Evolutionary conservation across 768 basidiomycete genomes (phyloP), one percentile per base, ranked within the genome.

Genomic region (Phaeotremella fagi): DNA sequence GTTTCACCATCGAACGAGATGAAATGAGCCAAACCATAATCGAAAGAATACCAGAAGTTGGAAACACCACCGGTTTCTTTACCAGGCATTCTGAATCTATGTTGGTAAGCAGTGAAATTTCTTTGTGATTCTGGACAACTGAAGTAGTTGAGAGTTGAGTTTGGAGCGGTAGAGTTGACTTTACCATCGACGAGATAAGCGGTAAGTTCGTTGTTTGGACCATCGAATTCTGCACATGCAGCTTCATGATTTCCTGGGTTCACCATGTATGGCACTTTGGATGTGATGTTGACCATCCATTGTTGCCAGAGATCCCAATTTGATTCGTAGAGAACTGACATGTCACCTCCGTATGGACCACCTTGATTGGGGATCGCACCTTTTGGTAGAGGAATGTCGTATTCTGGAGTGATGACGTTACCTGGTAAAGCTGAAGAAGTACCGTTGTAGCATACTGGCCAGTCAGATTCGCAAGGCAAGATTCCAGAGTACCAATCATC

Each of bases 181-280:
- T 45, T n/a, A 26, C 43, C 50, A 22, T 52, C 16, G 36, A 45
- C 47, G 48, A 43, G 37, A 3, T 33, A 45, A 33, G 48, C 42
- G 9, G 48, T 37, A 29, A 55, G 48, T 38, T 48, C 47, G 38
- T 54, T 54, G 46, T 48, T 48, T n/a, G 45, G 53, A 15, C 53
- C 53, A 38, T 54, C 53, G 41, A 54, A 54, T 37, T 54, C 53
- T 29, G 47, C 47, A 29, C 53, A 54, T 12, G 57, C 53, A 15
- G 58, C 65, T 48, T 72, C 70, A 54, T 72, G 70, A 37, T 72
- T 72, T 7, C 70, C 70, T 0, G 64, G 59, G 1, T 28, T 26
- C 16, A 71, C 57, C 64, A 70, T 66, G 54, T 64, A 66, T 12
- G 68, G 63, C 16, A 58, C 48, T 16, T 46, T 22, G 27, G 51